Evolutionary conservation across 768 basidiomycete genomes (phyloP), one percentile per base, ranked within the genome.

Genomic region (Mrakia gelida): DNA sequence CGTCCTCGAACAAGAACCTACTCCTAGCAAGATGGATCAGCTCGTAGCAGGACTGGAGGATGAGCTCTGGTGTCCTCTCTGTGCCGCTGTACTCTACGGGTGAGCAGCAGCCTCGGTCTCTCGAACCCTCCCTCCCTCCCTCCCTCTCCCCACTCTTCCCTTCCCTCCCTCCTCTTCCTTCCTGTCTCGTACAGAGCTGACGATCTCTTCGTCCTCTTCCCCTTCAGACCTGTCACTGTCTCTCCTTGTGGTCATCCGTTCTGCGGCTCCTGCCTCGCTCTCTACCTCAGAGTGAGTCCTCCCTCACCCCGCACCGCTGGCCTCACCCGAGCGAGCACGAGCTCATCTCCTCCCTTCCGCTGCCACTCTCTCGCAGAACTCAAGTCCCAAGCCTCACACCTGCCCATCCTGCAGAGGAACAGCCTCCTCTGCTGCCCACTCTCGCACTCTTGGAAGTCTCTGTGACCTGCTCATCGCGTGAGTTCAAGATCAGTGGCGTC

Each of bases 41-140:
- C 70, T 76, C 28, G 75, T 70, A 43, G 54, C 56, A 18, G 68
- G 30, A 5, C 38, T 76, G 30, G 75, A 76, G 70, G 43, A 49
- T 32, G 75, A 76, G 75, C 75, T 76, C 16, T 59, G 52, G 54
- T 76, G 75, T 43, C 68, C 68, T 18, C 52, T 76, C 34, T 76
- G 75, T 67, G 34, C 32, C 9, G 75, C 75, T 34, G 70, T 76
- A 11, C 75, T 76, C 21, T 71, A 76, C 67, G 68, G 68, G 75
- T 76, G 34, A 49, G 75, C 43, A n/a, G 45, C 45, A 15, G 15
- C 11, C 45, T 10, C 15, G 9, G 34, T 28, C 26, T 4, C 34
- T 52, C 41, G 18, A 32, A 21, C 56, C 9, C 0, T 10, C 23
- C 34, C 18, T 13, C 18, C 28, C 43, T 23, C 30, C 28, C 61